Evolutionary conservation across 2,329 filamentous ascomycete genomes (phyloP), one percentile per base, ranked within the genome.

Genomic region (Colletotrichum lupini): DNA sequence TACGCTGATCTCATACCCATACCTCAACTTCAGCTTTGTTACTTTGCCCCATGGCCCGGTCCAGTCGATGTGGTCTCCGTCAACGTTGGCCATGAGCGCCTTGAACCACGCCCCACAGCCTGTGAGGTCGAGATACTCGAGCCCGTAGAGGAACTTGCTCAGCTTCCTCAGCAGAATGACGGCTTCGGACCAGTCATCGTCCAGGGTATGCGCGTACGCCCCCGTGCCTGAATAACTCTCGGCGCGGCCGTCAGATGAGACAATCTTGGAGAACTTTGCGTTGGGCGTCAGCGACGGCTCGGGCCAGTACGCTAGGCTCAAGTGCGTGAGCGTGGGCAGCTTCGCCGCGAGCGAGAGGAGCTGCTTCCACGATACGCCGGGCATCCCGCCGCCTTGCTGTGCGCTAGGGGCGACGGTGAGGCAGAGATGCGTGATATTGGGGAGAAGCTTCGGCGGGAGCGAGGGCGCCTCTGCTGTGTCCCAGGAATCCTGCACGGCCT

Each of bases 281-380:
- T 88, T 87, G 9, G 88, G 88, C 2, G 89, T 89, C n/a, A 90
- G 80, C 19, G 85, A 86, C 2, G 91, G 91, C 62, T 87, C 85
- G 1, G 91, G 90, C 91, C 91, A 92, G 78, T 87, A 88, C 19
- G 90, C 89, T 7, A 92, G 83, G 75, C 87, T 90, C 53, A 92
- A 82, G 76, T 92, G 90, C 1, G 90, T 92, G 52, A 92, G 80
- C 16, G 84, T 86, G 0, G 85, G 85, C 7, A 91, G 79, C 75
- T 87, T 89, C 12, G 83, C 79, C 0, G 89, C 85, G n/a, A 92
- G 79, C 2, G 84, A 76, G 28, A 92, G 82, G 5, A 92, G 85
- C 46, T 90, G 88, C 60, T 85, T 87, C 91, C 90, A 92, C 1
- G 89, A 91, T 19, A 85, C 84, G 6, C 79, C 78, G 6, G 69